phyloP scores from a whole-genome alignment of 164 flowering plant genomes.

The Houttuynia cordata region DNA sequence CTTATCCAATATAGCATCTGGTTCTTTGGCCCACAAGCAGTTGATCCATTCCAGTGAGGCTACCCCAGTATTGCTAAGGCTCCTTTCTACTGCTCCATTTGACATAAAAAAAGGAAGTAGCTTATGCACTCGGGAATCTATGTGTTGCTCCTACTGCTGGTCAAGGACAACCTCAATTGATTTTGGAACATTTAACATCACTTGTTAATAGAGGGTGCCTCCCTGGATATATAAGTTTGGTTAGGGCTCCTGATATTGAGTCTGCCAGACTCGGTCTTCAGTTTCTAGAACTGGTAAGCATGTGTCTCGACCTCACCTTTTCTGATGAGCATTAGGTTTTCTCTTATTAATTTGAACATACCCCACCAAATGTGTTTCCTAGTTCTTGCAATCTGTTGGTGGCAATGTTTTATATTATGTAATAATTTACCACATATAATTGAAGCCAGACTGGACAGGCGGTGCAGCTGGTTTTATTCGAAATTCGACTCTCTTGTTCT shows the following conservation, averaged over 20 bases:
- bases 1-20: constrained; percentile 88
- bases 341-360: too few species aligned
- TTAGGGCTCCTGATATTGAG: constrained; percentile 79
- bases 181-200: constrained; percentile 72
- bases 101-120: constrained; percentile 89
- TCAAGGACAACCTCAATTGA: constrained; percentile 43
- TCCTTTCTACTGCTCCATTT: constrained; percentile 78
- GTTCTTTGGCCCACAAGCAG: constrained; percentile 74
- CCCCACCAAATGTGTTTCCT: too few species aligned
- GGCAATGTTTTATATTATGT: too few species aligned
- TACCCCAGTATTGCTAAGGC: constrained; percentile 40
- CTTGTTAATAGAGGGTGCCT: constrained; percentile 77
- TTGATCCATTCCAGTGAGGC: constrained; percentile 63
- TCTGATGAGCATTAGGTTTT: too few species aligned
- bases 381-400: too few species aligned
- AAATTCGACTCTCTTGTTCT: too few species aligned
- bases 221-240: constrained; percentile 70
- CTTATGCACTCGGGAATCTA: constrained; percentile 82
- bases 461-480: too few species aligned
- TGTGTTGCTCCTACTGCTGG: constrained; percentile 71
- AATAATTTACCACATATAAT: too few species aligned
- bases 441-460: too few species aligned
- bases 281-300: constrained; percentile 85
- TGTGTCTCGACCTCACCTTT: neutral
- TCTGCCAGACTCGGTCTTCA: constrained; percentile 91